A percentile compares a stretch with the other conserved stretches of the same genome.
phyloP scores from a whole-genome alignment of 495 filamentous ascomycete genomes.

The Penicillium daleae region DNA sequence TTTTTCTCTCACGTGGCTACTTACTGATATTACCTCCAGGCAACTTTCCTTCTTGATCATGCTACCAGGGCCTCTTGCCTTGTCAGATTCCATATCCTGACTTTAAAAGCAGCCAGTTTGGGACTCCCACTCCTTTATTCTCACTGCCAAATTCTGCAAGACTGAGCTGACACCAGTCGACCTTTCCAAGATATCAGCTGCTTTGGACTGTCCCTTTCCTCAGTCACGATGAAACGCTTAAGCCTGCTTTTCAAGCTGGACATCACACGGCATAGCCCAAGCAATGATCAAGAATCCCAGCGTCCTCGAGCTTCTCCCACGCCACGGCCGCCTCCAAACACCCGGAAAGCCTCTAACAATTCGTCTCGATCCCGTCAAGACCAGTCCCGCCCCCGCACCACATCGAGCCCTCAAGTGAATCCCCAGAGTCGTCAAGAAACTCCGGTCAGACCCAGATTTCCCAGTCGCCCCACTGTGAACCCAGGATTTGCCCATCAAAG shows the following conservation, averaged over 20 bases:
- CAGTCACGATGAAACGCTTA: neutral
- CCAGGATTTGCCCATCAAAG: neutral
- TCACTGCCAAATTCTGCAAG: neutral
- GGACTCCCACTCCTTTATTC: too few species aligned
- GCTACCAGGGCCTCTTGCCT: too few species aligned
- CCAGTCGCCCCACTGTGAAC: neutral
- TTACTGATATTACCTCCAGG: too few species aligned
- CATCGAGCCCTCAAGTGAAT: neutral
- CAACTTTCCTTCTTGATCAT: neutral
- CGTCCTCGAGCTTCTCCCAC: neutral
- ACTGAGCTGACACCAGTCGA: neutral
- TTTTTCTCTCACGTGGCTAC: neutral
- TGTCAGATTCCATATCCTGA: too few species aligned
- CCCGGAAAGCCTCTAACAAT: neutral
- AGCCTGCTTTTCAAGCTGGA: neutral
- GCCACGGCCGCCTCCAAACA: neutral
- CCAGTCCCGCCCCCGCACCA: neutral
- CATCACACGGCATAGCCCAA: neutral
- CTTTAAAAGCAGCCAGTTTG: too few species aligned
- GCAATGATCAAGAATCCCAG: neutral
- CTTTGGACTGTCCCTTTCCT: neutral
- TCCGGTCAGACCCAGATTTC: neutral
- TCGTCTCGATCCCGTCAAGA: neutral
- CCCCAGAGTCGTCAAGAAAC: neutral
- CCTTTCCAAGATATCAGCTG: neutral